Base-by-base conservation (phyloP, 495 filamentous ascomycete species). In the Pyrenopolyporus hunteri region DNA sequence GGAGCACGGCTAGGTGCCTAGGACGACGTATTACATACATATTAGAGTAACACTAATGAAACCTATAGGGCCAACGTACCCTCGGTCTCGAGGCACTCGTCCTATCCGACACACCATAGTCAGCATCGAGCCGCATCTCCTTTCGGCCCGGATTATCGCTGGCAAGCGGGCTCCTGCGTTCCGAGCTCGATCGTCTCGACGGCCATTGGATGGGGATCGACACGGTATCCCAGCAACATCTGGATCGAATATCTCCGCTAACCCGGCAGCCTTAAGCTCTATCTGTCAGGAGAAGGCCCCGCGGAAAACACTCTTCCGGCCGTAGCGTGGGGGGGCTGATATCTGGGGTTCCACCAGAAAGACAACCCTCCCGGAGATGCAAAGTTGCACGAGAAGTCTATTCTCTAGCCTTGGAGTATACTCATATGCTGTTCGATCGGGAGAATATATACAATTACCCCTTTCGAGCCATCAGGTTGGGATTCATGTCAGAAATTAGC, bases 311-410 rank as follows among this genome's bases (percentile, higher is more conserved):
- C 16, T 43, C n/a, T 31, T 48, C 31, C 43, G 51, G 37, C 28
- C 58, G 11, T 65, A 57, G 57, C 32, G 64, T 47, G 53, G 58
- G 53, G 58, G 49, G 33, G 28, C 28, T 40, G 40, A 35, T 26
- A 44, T n/a, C 28, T 42, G 44, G 19, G 22, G 60, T 40, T 52
- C 57, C 60, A 59, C 50, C 20, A 2, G 14, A 46, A 22, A 35
- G 49, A 58, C 51, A 51, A 60, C 53, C 35, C 40, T 47, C 57
- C 64, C 67, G 67, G 67, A 70, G 60, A 70, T 70, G 67, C 67
- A 65, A 51, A 63, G 37, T 68, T 62, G 32, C 57, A 52, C 42
- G n/a, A 49, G 32, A 56, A 56, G 23, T 42, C 20, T 31, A 60
- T 29, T 63, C 57, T 14, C 19, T 44, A 48, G 23, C 36, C 32